Base-by-base conservation (phyloP, 2,329 filamentous ascomycete genomes). In the Epicoccum sorghinum region DNA sequence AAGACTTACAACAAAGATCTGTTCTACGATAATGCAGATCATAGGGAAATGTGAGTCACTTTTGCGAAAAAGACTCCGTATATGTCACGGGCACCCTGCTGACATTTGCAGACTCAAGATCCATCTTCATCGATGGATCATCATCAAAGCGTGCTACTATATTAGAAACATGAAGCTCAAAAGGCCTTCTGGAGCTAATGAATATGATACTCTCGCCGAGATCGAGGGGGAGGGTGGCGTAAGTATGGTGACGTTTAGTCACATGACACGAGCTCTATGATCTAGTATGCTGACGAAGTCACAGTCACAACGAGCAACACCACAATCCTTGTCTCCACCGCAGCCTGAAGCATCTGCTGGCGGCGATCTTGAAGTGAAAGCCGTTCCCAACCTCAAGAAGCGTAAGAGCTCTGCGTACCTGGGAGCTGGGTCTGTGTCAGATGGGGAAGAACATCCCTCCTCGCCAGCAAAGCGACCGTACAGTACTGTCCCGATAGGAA, bases 141-240 rank as follows among this genome's bases (percentile, higher is more conserved):
- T 73, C 64, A 73, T 74, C 68, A 74, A 74, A 59, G 71, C 71
- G 27, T 74, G 71, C 59, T 73, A 74, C 48, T 73, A 72, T 46
- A 73, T 73, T 27, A 63, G 71, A 24, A 73, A 73, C 56, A 72
- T 71, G 68, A 72, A 72, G 59, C 64, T 73, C 5, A 73, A 73
- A 58, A 60, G 68, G 30, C 64, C 67, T 3, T 72, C 70, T 6
- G 59, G 61, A 24, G 63, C 61, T 32, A 67, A 65, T 37, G 70
- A 72, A 7, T 67, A 67, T 55, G 70, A 72, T 14, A 60, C 64
- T 9, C 57, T 70, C 30, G 66, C 66, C 27, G 71, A 73, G 22
- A 62, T 70, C 4, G 71, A 73, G 35, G 61, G 58, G 12, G 68
- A 71, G 10, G 62, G 58, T 33, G 49, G 55, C 24, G 59, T 63